A percentile compares a stretch with the other conserved stretches of the same genome.
phyloP scores from a whole-genome alignment of 2,329 filamentous ascomycete genomes.

The Zymoseptoria crescenta region DNA sequence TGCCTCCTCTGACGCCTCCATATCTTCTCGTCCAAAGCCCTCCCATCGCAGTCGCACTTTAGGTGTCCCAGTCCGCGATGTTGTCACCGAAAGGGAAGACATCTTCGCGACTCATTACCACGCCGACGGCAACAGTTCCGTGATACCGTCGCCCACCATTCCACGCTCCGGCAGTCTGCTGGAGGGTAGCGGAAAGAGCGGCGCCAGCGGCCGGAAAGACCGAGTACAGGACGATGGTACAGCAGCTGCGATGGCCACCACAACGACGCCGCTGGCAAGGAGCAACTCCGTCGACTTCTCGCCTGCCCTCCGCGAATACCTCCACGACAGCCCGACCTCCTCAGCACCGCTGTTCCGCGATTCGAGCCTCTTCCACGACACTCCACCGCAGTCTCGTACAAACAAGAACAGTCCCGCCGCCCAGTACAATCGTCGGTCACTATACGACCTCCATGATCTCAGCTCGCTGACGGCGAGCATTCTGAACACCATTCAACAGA shows the following conservation, averaged over 20 bases:
- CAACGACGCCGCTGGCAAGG: constrained; percentile 7
- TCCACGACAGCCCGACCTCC: constrained; percentile 4
- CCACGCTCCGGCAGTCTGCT: constrained; percentile 1
- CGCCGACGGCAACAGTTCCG: constrained; percentile 40
- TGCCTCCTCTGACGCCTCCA: neutral
- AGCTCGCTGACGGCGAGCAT: constrained; percentile 6
- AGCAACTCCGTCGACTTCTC: constrained; percentile 9
- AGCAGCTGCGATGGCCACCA: constrained; percentile 2
- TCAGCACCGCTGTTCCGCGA: constrained; percentile 5
- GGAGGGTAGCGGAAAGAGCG: constrained; percentile 10
- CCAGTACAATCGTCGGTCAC: constrained; percentile 25
- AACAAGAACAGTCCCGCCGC: constrained; percentile 16
- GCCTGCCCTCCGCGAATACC: constrained; percentile 5
- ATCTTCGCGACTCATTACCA: constrained; percentile 58
- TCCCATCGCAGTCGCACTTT: constrained; percentile 4
- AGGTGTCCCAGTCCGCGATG: constrained; percentile 20
- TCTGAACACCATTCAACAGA: constrained; percentile 3
- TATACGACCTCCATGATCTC: constrained; percentile 26
- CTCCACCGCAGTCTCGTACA: constrained; percentile 1
- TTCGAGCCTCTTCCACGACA: constrained; percentile 2
- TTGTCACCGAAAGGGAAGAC: constrained; percentile 49
- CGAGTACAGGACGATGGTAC: neutral
- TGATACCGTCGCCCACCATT: constrained; percentile 25
- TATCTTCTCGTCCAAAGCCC: neutral
- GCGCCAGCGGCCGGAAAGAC: constrained; percentile 1